phyloP scores from a whole-genome alignment of 495 filamentous ascomycete genomes.

The Podospora conica region DNA sequence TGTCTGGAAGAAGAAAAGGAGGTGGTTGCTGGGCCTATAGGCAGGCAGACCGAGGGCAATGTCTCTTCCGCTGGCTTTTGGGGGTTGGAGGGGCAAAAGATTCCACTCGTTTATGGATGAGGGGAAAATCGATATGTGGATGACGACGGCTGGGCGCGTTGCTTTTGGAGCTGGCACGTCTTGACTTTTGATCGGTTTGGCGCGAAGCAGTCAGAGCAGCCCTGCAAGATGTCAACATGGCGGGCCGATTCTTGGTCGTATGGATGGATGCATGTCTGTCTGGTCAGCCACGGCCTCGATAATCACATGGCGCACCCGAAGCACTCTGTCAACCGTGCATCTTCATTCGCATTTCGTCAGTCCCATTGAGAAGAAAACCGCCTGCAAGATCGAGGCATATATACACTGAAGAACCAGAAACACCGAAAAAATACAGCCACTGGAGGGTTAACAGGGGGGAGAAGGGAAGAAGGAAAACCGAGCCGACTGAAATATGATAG shows the following conservation, averaged over 20 bases:
- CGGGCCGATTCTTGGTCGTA: not conserved
- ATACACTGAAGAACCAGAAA: slow-evolving; percentile 18
- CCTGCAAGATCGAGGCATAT: slow-evolving; percentile 14
- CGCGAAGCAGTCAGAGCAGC: not conserved
- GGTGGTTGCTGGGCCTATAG: not conserved
- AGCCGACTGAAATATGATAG: slow-evolving; percentile 22
- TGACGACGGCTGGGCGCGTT: not conserved
- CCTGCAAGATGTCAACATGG: too few relatives aligned
- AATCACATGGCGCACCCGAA: not conserved
- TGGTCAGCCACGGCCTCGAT: not conserved
- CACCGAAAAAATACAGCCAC: slow-evolving; percentile 9
- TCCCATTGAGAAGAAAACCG: slow-evolving; percentile 19
- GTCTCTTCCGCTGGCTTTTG: slow-evolving; percentile 29
- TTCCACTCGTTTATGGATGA: not conserved
- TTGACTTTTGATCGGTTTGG: not conserved
- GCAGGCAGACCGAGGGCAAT: not conserved
- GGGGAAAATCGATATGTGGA: not conserved
- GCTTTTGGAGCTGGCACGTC: not conserved
- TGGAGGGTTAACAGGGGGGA: slow-evolving; percentile 15
- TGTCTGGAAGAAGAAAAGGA: slow-evolving; percentile 5
- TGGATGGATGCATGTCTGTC: not conserved
- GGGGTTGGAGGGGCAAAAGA: not conserved
- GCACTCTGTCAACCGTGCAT: slow-evolving; percentile 8
- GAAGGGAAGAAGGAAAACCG: slow-evolving; percentile 30
- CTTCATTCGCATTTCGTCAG: slow-evolving; percentile 29